Evolutionary conservation across 257 asterid species (phyloP).

Genomic region (Plectranthus barbatus): DNA sequence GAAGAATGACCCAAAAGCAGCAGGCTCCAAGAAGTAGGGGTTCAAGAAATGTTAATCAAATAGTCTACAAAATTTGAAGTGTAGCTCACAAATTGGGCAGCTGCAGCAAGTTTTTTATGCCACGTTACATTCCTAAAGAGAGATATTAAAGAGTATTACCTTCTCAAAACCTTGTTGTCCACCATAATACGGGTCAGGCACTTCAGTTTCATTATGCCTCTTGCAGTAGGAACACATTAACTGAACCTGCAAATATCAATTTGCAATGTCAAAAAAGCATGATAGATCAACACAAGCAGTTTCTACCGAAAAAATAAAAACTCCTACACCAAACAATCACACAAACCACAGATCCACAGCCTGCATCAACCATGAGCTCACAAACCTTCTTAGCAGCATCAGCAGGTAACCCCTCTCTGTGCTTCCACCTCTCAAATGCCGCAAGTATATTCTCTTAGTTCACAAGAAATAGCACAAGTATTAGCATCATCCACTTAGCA

Average conservation of each 20-base stretch:
- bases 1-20: neutral
- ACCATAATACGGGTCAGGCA: slow-evolving; percentile 88
- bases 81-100: neutral
- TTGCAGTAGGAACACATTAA: slow-evolving; percentile 78
- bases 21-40: neutral
- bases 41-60: neutral
- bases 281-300: neutral
- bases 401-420: slow-evolving; percentile 46
- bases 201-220: slow-evolving; percentile 60
- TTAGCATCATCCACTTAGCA: neutral
- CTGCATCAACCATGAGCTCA: neutral
- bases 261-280: neutral
- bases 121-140: neutral
- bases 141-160: slow-evolving; percentile 27
- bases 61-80: neutral
- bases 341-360: neutral
- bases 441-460: slow-evolving; percentile 46
- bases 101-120: neutral
- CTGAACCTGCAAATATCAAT: slow-evolving; percentile 32
- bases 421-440: slow-evolving; percentile 70
- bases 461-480: neutral
- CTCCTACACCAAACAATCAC: neutral
- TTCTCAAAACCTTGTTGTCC: slow-evolving; percentile 83
- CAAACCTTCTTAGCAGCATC: slow-evolving; percentile 62
- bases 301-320: neutral